phyloP scores from a whole-genome alignment of 1,284 basidiomycete species.

The Pseudozyma sp. region DNA sequence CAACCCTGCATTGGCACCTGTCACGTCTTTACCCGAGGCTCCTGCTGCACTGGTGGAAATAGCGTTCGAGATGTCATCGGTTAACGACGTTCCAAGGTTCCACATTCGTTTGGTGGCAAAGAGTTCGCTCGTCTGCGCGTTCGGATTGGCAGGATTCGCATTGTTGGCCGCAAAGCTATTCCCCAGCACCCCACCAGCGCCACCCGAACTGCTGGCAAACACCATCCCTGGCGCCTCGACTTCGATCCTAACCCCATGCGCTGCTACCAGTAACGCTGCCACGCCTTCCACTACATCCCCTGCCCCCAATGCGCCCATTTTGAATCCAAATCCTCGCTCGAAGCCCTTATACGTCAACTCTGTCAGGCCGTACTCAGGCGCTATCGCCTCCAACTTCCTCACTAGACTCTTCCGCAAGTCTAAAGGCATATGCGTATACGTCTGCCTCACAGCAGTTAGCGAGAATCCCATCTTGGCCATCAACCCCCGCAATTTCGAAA shows the following conservation, averaged over 20 bases:
- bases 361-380: constrained; percentile 95
- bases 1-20: constrained; percentile 79
- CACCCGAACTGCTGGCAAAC: constrained; percentile 30
- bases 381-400: constrained; percentile 85
- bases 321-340: constrained; percentile 88
- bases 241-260: constrained; percentile 87
- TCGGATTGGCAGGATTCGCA: constrained; percentile 17
- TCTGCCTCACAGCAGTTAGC: constrained; percentile 90
- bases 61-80: constrained; percentile 13
- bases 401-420: constrained; percentile 87
- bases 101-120: constrained; percentile 56
- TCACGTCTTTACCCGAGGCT: neutral
- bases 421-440: constrained; percentile 95
- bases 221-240: constrained; percentile 72
- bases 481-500: constrained; percentile 87
- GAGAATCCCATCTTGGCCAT: constrained; percentile 99
- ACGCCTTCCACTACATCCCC: constrained; percentile 93
- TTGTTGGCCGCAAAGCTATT: constrained; percentile 30
- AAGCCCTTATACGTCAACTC: constrained; percentile 95
- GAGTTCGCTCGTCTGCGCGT: constrained; percentile 41
- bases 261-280: constrained; percentile 87
- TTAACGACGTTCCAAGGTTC: constrained; percentile 44
- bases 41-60: constrained; percentile 1
- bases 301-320: constrained; percentile 85
- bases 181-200: constrained; percentile 14